Evolutionary conservation across 2,329 filamentous ascomycete species (phyloP), one percentile per base, ranked within the genome.

Genomic region (Pyrenophora teres): DNA sequence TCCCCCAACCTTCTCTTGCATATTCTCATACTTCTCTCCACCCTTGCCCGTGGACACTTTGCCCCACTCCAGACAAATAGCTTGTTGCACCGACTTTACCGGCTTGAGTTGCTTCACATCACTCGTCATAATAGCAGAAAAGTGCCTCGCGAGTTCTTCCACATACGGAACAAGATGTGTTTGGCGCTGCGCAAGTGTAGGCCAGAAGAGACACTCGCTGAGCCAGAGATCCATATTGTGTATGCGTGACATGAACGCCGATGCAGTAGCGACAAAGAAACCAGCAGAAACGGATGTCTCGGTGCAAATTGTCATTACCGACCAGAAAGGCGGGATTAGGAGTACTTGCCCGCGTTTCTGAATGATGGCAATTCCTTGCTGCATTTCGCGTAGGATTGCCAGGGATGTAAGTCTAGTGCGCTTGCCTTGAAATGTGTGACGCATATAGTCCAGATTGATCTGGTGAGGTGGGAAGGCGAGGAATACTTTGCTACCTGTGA

Each of bases 281-380:
- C 50, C 18, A 33, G 39, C 45, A n/a, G 47, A 56, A 3, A 50
- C 45, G 4, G 41, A 46, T 32, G 44, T 56, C 7, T 50, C 21
- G 2, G 46, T 55, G 15, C 32, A 40, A 3, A 59, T 30, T 4
- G 33, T 31, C 19, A 40, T 47, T 6, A 49, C 8, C 3, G 43
- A 53, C 56, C 56, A 59, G 31, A 54, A 56, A 4, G 54, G 52
- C 2, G 55, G 57, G 9, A 63, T 23, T 2, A 52, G 5, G 19
- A 61, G 33, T 7, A 42, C 47, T 25, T 57, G 38, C 1, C 51
- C 50, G 10, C 49, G 33, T 18, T 48, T 46, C 35, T 61, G 60
- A 19, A 61, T 45, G 36, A 63, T 49, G 25, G 44, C 30, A n/a
- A 61, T 54, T 9, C 54, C 58, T 27, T 52, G 41, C 27, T 55